Percentiles rank a stretch among this genome's conserved stretches.
Conservation (phyloP, 2,329 filamentous ascomycete species). For the Eurotiales sp. region DNA sequence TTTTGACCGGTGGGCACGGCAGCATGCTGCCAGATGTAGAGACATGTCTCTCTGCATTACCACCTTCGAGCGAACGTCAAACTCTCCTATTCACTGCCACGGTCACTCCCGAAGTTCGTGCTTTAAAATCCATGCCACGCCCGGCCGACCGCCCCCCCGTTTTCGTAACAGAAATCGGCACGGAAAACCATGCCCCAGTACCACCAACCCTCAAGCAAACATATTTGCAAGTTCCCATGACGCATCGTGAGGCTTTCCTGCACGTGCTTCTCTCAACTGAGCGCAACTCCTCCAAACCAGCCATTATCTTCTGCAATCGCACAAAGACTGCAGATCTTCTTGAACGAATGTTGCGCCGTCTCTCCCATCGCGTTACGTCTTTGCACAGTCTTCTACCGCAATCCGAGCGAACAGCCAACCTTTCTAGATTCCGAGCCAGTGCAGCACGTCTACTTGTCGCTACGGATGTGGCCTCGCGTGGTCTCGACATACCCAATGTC, state of each 20-base stretch:
- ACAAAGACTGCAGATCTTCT: conserved; percentile 84
- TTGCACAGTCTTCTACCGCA: conserved; percentile 86
- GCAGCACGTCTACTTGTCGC: conserved; percentile 88
- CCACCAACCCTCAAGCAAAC: conserved; percentile 77
- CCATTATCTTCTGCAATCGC: conserved; percentile 93
- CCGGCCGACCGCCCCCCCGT: conserved; percentile 68
- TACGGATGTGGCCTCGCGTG: conserved; percentile 89
- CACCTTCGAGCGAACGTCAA: conserved; percentile 74
- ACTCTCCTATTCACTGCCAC: conserved; percentile 96
- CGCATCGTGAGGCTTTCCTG: conserved; percentile 91
- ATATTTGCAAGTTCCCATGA: conserved; percentile 83
- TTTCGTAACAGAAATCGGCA: conserved; percentile 82
- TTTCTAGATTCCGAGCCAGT: conserved; percentile 84
- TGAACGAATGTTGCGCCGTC: conserved; percentile 78
- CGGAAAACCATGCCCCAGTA: conserved; percentile 65
- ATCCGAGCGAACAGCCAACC: conserved; percentile 77
- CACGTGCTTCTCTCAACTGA: conserved; percentile 83
- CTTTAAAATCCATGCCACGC: conserved; percentile 72
- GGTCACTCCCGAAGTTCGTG: conserved; percentile 85
- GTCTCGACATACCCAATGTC: conserved; percentile 92
- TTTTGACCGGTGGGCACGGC: conserved; percentile 70
- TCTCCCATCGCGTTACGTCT: conserved; percentile 86
- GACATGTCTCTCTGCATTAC: conserved; percentile 77
- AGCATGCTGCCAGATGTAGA: conserved; percentile 95
- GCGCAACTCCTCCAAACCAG: conserved; percentile 67